phyloP scores from a whole-genome alignment of 2,329 filamentous ascomycete genomes.

The Fusarium nygamai region DNA sequence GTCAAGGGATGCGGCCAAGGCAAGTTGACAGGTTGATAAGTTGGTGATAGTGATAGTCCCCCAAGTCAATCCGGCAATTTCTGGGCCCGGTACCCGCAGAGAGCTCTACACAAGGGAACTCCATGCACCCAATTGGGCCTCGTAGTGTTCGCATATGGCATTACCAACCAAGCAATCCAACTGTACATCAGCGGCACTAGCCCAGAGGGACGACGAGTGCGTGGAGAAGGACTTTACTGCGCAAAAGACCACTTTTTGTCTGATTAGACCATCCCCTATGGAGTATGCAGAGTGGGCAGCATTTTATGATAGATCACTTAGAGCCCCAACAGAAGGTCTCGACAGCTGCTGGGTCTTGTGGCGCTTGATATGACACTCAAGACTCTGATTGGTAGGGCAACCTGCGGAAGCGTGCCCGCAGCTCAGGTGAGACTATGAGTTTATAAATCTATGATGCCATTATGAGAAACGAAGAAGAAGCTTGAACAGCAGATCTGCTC shows the following conservation, averaged over 20 bases:
- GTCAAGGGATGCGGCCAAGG: conserved; percentile 9
- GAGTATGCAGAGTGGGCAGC: conserved; percentile 6
- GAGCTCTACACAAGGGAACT: not conserved
- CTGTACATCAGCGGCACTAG: conserved; percentile 30
- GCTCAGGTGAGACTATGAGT: conserved; percentile 27
- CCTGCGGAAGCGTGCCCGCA: not conserved
- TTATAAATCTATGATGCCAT: conserved; percentile 35
- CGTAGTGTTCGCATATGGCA: not conserved
- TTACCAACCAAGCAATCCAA: not conserved
- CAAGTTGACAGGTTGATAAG: not conserved
- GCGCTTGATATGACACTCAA: conserved; percentile 28
- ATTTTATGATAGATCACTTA: conserved; percentile 36
- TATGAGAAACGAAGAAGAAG: conserved; percentile 11
- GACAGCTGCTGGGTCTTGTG: conserved; percentile 15
- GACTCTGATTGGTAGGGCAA: conserved; percentile 5
- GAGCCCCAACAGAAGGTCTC: conserved; percentile 18
- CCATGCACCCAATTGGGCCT: not conserved
- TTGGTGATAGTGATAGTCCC: not conserved
- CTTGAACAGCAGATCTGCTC: conserved; percentile 2
- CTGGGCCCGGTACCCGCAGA: not conserved
- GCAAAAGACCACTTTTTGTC: conserved; percentile 30
- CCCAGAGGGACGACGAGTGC: not conserved
- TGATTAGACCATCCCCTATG: conserved; percentile 37
- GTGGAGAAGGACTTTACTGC: conserved; percentile 15
- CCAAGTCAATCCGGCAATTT: conserved; percentile 1